A percentile compares a stretch with the other conserved stretches of the same genome.
These are phyloP conservation scores for Rhizopus arrhizus DNA, from an alignment of 371 early-diverging fungal genomes.

Conservation along the genomic window DNA sequence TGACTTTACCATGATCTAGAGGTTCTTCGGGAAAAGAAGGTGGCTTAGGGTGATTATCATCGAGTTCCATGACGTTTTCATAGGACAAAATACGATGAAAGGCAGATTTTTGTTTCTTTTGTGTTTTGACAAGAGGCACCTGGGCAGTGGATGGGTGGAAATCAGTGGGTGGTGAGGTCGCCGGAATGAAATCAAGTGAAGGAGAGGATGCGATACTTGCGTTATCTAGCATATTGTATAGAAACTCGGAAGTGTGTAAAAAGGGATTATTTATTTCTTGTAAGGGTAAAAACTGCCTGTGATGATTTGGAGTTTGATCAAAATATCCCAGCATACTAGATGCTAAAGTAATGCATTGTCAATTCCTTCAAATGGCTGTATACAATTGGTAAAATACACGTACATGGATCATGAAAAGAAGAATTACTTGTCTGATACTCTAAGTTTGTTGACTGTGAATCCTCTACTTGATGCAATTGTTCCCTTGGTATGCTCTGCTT, in stretches of 20 bases:
- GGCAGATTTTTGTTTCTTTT: neutral
- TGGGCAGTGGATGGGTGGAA: slow-evolving; percentile 6
- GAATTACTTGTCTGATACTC: slow-evolving; percentile 27
- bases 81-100: slow-evolving; percentile 23
- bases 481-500: slow-evolving; percentile 32
- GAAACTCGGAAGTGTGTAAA: slow-evolving; percentile 2
- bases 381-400: neutral
- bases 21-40: slow-evolving; percentile 8
- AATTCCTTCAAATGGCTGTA: neutral
- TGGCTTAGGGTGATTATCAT: neutral
- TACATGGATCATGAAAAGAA: neutral
- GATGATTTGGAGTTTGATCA: neutral
- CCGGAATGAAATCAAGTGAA: slow-evolving; percentile 13
- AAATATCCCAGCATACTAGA: neutral
- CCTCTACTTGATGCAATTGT: slow-evolving; percentile 30
- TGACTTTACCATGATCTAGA: slow-evolving; percentile 28
- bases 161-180: slow-evolving; percentile 4
- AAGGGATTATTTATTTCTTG: slow-evolving; percentile 4
- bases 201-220: slow-evolving; percentile 16
- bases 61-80: slow-evolving; percentile 24
- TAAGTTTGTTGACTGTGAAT: slow-evolving; percentile 29
- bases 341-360: neutral
- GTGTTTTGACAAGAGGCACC: neutral
- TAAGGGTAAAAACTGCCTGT: neutral
- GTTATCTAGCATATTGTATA: slow-evolving; percentile 2